Percentiles rank a stretch among this genome's conserved stretches.
These are phyloP conservation scores for Xylariaceae sp. DNA, from an alignment of 2,329 filamentous ascomycete genomes.

Conservation along the genomic window DNA sequence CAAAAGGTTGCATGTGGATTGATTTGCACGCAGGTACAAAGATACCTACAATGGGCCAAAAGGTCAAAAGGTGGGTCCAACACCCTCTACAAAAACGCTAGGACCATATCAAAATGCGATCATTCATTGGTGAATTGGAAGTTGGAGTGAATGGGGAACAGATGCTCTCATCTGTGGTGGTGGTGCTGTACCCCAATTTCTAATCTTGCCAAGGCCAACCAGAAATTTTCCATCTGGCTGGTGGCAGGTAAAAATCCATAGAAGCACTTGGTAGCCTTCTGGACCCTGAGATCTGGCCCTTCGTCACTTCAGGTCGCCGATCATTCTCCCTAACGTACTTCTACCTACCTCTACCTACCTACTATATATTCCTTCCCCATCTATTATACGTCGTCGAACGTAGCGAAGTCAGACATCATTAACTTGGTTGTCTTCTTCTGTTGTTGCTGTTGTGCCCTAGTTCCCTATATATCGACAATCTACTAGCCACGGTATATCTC, in stretches of 20 bases:
- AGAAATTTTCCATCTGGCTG: slow-evolving; percentile 31
- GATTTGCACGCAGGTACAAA: slow-evolving; percentile 2
- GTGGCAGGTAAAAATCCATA: slow-evolving; percentile 21
- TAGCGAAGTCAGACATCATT: slow-evolving; percentile 15
- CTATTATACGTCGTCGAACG: neutral
- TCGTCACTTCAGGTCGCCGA: slow-evolving; percentile 15
- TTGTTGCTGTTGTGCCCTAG: neutral
- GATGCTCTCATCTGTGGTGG: neutral
- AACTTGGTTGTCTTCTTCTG: slow-evolving; percentile 16
- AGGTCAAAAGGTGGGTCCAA: neutral
- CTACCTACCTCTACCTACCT: neutral
- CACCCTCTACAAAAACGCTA: neutral
- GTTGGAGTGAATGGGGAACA: neutral
- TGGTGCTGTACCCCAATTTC: slow-evolving; percentile 30
- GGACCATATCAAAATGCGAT: slow-evolving; percentile 5
- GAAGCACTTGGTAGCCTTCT: slow-evolving; percentile 24
- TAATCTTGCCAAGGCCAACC: slow-evolving; percentile 21
- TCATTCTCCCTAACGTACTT: slow-evolving; percentile 14
- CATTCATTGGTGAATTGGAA: slow-evolving; percentile 20
- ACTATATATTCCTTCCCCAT: slow-evolving; percentile 1
- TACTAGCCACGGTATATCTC: slow-evolving; percentile 5
- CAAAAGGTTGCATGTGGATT: neutral
- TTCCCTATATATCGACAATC: neutral
- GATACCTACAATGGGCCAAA: too few species aligned
- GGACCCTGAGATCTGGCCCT: slow-evolving; percentile 43